These are phyloP conservation scores for Fereydounia khargensis DNA, from an alignment of 1,284 basidiomycete species.

Conservation along the genomic window DNA sequence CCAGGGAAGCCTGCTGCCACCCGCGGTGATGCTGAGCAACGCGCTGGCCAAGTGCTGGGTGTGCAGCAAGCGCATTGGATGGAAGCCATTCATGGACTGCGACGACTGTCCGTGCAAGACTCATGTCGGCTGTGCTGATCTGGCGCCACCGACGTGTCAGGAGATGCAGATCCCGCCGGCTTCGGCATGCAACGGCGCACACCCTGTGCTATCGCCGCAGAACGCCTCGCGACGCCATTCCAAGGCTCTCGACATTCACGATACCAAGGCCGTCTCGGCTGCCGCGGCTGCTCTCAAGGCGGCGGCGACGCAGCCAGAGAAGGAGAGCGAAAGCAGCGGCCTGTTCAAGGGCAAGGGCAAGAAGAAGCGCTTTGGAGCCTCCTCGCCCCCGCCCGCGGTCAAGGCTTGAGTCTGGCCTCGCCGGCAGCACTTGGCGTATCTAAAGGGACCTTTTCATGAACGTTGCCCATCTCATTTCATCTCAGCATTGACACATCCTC, in stretches of 20 bases:
- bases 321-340: conserved; percentile 6
- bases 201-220: conserved; percentile 21
- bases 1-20: conserved; percentile 37
- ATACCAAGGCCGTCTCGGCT: conserved; percentile 28
- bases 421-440: too few species aligned
- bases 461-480: too few species aligned
- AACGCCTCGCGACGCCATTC: conserved; percentile 25
- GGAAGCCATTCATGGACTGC: conserved; percentile 52
- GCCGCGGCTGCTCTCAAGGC: conserved; percentile 23
- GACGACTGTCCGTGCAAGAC: conserved; percentile 53
- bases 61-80: conserved; percentile 46
- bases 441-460: too few species aligned
- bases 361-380: conserved; percentile 31
- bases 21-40: conserved; percentile 48
- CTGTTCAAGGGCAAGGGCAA: conserved; percentile 16
- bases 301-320: conserved; percentile 10
- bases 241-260: conserved; percentile 17
- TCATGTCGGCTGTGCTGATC: conserved; percentile 46
- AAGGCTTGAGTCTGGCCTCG: too few species aligned
- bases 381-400: too few species aligned
- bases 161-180: conserved; percentile 32
- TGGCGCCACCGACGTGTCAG: conserved; percentile 47
- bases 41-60: conserved; percentile 50
- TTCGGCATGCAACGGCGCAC: conserved; percentile 7
- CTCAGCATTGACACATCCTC: too few species aligned